These are phyloP conservation scores for Dovyalis caffra DNA, from an alignment of 345 rosid species.

Conservation along the genomic window DNA sequence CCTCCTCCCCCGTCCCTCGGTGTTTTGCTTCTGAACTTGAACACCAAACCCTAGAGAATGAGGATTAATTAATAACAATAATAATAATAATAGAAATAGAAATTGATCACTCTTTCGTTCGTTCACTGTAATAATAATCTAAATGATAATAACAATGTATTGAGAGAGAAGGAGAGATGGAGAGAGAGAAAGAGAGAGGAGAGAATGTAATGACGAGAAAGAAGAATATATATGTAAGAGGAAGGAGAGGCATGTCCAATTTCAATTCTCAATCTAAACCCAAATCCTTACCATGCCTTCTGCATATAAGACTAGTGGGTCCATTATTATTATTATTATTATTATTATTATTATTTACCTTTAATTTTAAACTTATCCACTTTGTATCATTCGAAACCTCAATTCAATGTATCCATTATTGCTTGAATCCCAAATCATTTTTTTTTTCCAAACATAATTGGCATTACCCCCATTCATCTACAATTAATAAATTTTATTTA, in stretches of 20 bases:
- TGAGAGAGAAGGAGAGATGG: background rate
- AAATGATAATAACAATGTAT: background rate
- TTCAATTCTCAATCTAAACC: background rate
- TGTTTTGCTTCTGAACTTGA: background rate
- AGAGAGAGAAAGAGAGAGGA: background rate
- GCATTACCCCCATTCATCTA: no score
- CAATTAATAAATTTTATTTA: no score
- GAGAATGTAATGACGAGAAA: background rate
- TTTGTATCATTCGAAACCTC: no score
- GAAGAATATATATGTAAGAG: no score
- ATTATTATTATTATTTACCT: background rate
- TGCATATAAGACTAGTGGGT: no score
- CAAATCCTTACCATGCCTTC: no score
- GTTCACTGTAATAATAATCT: background rate
- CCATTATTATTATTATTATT: no score
- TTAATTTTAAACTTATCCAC: no score
- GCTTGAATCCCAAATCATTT: no score
- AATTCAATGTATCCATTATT: no score
- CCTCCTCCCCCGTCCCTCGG: background rate
- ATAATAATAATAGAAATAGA: background rate
- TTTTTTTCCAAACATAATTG: no score
- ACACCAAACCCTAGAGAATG: slow-evolving; percentile 3
- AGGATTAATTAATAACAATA: no score
- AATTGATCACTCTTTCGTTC: background rate
- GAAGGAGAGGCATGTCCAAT: background rate